Percentiles rank a stretch among this genome's conserved stretches.
These are phyloP conservation scores for Dissophora globulifera DNA, from an alignment of 192 early-diverging fungal species.

Conservation along the genomic window DNA sequence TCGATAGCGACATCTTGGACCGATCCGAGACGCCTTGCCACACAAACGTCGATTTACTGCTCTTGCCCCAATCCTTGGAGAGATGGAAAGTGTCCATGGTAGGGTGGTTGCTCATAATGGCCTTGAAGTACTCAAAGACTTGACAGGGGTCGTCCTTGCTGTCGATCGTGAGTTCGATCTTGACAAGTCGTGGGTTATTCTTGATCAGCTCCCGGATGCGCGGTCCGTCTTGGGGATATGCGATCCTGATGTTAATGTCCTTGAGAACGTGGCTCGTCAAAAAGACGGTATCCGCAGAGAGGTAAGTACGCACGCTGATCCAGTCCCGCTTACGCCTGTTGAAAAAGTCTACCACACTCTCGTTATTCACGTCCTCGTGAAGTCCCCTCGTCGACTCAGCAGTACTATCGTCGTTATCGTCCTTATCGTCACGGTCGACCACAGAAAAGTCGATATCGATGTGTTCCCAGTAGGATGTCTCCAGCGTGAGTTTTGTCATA, in stretches of 20 bases:
- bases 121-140: constrained; percentile 48
- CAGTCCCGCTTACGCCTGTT: constrained; percentile 16
- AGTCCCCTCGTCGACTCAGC: neutral
- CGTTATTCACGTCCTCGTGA: neutral
- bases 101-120: constrained; percentile 24
- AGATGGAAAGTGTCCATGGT: constrained; percentile 25
- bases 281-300: constrained; percentile 3
- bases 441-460: constrained; percentile 29
- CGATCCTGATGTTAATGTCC: constrained; percentile 33
- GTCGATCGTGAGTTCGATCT: constrained; percentile 20
- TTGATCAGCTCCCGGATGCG: constrained; percentile 45
- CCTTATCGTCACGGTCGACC: neutral
- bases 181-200: constrained; percentile 18
- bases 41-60: constrained; percentile 18
- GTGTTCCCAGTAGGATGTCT: constrained; percentile 17
- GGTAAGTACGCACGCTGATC: constrained; percentile 20
- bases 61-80: constrained; percentile 19
- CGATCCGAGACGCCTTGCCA: constrained; percentile 40
- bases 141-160: constrained; percentile 30
- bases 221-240: constrained; percentile 31
- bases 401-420: neutral
- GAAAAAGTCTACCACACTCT: constrained; percentile 14
- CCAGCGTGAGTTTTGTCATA: constrained; percentile 23
- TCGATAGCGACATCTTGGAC: constrained; percentile 34
- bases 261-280: constrained; percentile 16